Conservation (phyloP, 768 basidiomycete genomes). For the Rubroboletus satanas region DNA sequence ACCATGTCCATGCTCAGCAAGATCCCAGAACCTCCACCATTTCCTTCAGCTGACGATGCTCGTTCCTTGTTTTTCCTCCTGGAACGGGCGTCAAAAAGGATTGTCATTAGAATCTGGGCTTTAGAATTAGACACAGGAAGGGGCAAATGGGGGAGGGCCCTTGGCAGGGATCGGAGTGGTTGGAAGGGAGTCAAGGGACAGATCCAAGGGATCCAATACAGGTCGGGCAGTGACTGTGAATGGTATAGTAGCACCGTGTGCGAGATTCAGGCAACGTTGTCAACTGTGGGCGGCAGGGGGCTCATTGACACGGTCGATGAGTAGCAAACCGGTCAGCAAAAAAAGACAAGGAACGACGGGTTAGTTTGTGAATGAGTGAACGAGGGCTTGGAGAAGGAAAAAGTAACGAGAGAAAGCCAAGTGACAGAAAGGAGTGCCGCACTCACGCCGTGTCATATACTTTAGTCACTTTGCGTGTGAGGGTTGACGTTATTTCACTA, state of each 20-base stretch:
- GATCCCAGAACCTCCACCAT: constrained; percentile 50
- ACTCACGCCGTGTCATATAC: background rate
- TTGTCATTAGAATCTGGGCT: constrained; percentile 9
- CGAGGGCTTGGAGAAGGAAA: background rate
- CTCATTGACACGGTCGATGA: constrained; percentile 9
- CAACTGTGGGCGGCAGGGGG: background rate
- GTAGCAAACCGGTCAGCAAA: background rate
- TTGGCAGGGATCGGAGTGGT: background rate
- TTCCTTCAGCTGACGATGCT: constrained; percentile 34
- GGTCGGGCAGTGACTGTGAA: background rate
- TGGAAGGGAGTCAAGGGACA: background rate
- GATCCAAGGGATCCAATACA: background rate
- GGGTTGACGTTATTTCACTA: constrained; percentile 15
- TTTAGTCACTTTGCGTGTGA: constrained; percentile 1
- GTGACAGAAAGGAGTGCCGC: constrained; percentile 6
- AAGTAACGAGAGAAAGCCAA: background rate
- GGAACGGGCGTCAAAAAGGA: constrained; percentile 2
- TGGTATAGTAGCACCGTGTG: constrained; percentile 16
- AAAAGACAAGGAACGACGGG: background rate
- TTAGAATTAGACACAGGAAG: background rate
- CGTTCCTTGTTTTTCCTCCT: constrained; percentile 11
- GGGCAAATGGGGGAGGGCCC: background rate
- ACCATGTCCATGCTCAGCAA: constrained; percentile 56
- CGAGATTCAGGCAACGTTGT: constrained; percentile 17
- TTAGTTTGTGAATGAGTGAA: background rate